Conservation (phyloP, 148 eudicot genomes). For the Vaccinium vitisidaea region DNA sequence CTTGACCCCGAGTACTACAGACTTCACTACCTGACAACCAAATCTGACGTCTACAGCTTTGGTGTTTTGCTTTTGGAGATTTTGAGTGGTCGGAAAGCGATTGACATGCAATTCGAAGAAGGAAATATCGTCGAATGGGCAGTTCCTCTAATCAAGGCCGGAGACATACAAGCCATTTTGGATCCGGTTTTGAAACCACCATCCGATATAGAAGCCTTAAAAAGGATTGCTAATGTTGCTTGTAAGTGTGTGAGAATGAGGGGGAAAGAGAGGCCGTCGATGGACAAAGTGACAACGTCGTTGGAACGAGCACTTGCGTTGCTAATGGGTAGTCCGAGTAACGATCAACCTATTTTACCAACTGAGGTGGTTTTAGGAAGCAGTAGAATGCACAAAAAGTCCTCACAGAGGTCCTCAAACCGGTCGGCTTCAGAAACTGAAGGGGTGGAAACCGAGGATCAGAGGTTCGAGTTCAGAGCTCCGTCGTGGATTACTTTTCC, state of each 20-base stretch:
- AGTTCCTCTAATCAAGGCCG: slow-evolving; percentile 70
- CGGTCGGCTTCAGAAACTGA: slow-evolving; percentile 65
- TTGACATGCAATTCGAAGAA: slow-evolving; percentile 85
- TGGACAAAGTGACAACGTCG: slow-evolving; percentile 92
- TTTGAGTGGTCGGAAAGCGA: slow-evolving; percentile 84
- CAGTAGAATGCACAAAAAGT: slow-evolving; percentile 85
- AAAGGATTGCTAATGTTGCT: slow-evolving; percentile 76
- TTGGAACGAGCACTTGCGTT: slow-evolving; percentile 77
- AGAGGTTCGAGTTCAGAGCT: slow-evolving; percentile 76
- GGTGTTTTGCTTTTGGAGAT: slow-evolving; percentile 93
- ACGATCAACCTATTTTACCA: slow-evolving; percentile 90
- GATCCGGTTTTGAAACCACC: slow-evolving; percentile 68
- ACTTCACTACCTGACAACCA: slow-evolving; percentile 89
- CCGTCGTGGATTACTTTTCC: slow-evolving; percentile 98
- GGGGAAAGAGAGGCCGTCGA: slow-evolving; percentile 90
- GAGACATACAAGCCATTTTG: slow-evolving; percentile 54
- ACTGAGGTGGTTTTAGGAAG: slow-evolving; percentile 93
- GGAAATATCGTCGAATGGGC: slow-evolving; percentile 99
- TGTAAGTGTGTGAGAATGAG: slow-evolving; percentile 87
- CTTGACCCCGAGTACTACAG: slow-evolving; percentile 96
- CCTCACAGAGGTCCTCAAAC: slow-evolving; percentile 77
- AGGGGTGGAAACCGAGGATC: slow-evolving; percentile 64
- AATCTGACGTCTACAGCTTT: slow-evolving; percentile 93
- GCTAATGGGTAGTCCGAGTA: slow-evolving; percentile 84
- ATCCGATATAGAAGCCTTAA: slow-evolving; percentile 63